Evolutionary conservation across 1,284 basidiomycete species (phyloP).

Genomic region (Rhodotorula mucilaginosa): DNA sequence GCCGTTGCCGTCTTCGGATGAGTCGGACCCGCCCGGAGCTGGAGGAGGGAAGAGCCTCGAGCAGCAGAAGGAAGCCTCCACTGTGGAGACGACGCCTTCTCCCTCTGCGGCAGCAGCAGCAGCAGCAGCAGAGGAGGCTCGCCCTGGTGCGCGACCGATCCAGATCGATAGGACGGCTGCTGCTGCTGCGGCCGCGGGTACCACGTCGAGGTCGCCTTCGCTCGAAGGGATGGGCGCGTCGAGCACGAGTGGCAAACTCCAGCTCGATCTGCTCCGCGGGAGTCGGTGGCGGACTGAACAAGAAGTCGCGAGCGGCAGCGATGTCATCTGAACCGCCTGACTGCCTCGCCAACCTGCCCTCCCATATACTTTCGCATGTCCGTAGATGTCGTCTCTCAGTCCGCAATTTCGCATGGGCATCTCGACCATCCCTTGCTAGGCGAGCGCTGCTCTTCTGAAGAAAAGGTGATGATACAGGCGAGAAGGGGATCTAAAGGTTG

Average conservation of each 20-base stretch:
- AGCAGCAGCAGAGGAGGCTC: neutral
- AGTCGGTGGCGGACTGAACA: slow-evolving; percentile 35
- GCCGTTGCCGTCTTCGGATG: slow-evolving; percentile 10
- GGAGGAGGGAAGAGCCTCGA: too few species aligned
- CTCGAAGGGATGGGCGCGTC: slow-evolving; percentile 13
- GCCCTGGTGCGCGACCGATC: neutral
- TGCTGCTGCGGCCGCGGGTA: neutral
- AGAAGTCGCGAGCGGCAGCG: slow-evolving; percentile 38
- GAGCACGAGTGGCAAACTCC: slow-evolving; percentile 24
- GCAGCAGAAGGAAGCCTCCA: too few species aligned
- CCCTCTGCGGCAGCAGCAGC: neutral
- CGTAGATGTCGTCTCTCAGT: too few species aligned
- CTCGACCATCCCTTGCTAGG: too few species aligned
- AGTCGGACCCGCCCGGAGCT: neutral
- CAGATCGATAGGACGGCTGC: neutral
- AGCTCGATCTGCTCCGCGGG: slow-evolving; percentile 30
- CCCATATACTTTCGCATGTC: too few species aligned
- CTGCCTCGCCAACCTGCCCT: too few species aligned
- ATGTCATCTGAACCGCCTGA: slow-evolving; percentile 18
- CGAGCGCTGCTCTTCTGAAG: too few species aligned
- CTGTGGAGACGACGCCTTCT: too few species aligned
- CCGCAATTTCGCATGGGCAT: too few species aligned
- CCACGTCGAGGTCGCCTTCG: neutral
- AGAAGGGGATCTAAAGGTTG: neutral
- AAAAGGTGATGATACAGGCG: neutral